These are phyloP conservation scores for Larix kaempferi DNA, from an alignment of 75 land plant genomes.

Conservation along the genomic window DNA sequence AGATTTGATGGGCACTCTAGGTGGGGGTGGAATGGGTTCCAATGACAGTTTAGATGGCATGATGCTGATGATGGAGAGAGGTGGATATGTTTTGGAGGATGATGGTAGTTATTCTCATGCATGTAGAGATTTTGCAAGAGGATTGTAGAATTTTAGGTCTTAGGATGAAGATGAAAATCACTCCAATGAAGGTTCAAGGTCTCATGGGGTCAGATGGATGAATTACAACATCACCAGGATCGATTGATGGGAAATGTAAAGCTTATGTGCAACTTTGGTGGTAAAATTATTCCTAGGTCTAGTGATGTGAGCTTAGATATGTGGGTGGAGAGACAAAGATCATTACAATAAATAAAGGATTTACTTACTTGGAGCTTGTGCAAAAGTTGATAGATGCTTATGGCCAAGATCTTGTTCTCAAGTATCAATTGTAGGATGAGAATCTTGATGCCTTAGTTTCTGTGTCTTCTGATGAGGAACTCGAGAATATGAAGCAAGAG, in stretches of 20 bases:
- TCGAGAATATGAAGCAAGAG: slow-evolving; percentile 85
- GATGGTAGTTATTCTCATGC: too few relatives aligned
- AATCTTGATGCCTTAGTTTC: slow-evolving; percentile 82
- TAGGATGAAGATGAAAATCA: background rate
- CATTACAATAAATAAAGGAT: slow-evolving; percentile 35
- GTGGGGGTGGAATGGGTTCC: too few relatives aligned
- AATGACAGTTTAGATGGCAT: too few relatives aligned
- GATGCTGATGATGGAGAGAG: too few relatives aligned
- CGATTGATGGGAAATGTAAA: slow-evolving; percentile 35
- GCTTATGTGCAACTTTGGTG: slow-evolving; percentile 77
- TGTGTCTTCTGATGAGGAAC: slow-evolving; percentile 63
- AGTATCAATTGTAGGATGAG: slow-evolving; percentile 82
- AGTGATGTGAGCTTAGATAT: slow-evolving; percentile 80
- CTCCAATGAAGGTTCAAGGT: background rate
- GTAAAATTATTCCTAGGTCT: slow-evolving; percentile 27
- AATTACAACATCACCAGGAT: background rate
- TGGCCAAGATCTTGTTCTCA: slow-evolving; percentile 34
- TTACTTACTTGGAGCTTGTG: slow-evolving; percentile 53
- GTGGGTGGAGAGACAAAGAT: slow-evolving; percentile 86
- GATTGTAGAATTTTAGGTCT: too few relatives aligned
- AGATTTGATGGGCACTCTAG: too few relatives aligned
- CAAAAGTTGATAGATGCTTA: slow-evolving; percentile 58
- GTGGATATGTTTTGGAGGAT: too few relatives aligned
- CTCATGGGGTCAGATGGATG: background rate
- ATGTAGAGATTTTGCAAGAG: too few relatives aligned